Conservation (phyloP, 176 grass and related monocot genomes). For the Puccinellia tenuiflora region DNA sequence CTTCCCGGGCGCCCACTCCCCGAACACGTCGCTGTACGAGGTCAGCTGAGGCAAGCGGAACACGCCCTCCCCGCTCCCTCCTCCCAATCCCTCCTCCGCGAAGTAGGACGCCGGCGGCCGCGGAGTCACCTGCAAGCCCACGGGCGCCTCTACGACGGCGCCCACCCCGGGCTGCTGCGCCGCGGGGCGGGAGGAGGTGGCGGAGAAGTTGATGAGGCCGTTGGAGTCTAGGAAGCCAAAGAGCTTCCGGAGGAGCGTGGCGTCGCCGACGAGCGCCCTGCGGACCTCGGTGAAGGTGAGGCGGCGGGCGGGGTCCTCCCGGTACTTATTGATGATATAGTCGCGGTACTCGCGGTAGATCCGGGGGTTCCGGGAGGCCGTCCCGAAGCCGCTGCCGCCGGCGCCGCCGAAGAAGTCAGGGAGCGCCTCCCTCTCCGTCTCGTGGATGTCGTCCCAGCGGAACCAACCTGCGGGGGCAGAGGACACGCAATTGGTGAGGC, state of each 20-base stretch:
- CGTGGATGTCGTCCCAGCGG: slow-evolving; percentile 92
- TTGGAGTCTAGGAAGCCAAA: slow-evolving; percentile 58
- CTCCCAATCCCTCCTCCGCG: slow-evolving; percentile 29
- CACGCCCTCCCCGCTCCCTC: slow-evolving; percentile 28
- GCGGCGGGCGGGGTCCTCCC: slow-evolving; percentile 63
- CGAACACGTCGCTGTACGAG: slow-evolving; percentile 74
- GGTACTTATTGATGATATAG: slow-evolving; percentile 82
- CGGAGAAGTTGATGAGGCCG: slow-evolving; percentile 82
- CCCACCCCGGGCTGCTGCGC: slow-evolving; percentile 25
- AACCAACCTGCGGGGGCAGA: slow-evolving; percentile 64
- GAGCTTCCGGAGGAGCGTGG: slow-evolving; percentile 63
- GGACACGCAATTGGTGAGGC: slow-evolving; percentile 8
- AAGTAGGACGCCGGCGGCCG: slow-evolving; percentile 32
- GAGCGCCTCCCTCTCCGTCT: slow-evolving; percentile 54
- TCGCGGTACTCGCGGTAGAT: slow-evolving; percentile 97
- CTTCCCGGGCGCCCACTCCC: slow-evolving; percentile 56
- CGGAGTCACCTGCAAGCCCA: slow-evolving; percentile 35
- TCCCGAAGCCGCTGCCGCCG: slow-evolving; percentile 46
- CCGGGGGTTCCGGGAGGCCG: slow-evolving; percentile 78
- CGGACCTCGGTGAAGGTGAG: slow-evolving; percentile 87
- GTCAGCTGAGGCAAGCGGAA: slow-evolving; percentile 70
- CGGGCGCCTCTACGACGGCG: slow-evolving; percentile 62
- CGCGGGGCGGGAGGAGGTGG: neutral
- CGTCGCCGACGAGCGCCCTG: slow-evolving; percentile 68
- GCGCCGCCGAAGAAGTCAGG: slow-evolving; percentile 94